Evolutionary conservation across 2,329 filamentous ascomycete species (phyloP), one percentile per base, ranked within the genome.

Genomic region (Fusarium devonianum): DNA sequence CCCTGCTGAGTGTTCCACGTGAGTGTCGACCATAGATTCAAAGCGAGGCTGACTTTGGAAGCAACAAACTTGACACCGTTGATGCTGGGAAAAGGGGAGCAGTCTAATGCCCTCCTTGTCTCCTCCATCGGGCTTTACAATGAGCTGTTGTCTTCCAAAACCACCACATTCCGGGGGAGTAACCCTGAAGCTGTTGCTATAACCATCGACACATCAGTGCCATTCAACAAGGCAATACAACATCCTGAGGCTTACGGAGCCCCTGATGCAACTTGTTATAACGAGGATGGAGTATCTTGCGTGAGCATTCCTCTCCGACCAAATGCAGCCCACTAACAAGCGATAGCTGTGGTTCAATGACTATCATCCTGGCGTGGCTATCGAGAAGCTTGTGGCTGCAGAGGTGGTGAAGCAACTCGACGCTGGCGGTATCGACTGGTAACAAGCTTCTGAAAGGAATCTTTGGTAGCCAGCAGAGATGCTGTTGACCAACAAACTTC

Each of bases 1-100:
- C 79, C 2, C 75, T 87, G 42, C 53, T 87, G 21, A 84, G 77
- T 41, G 82, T 86, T 0, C 84, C 85, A 2, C 80, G 66, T 67
- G 43, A 53, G 66, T 45, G 2, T 2, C 1, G 4, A 5, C 2
- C 10, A 0, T 13, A 6, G 5, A 0, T 2, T 8, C 5, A 10
- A 2, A 1, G 6, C 5, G 1, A 12, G 3, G 10, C 50, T 62
- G 4, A 54, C 2, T 3, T 1, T 4, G 4, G 0, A 9, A 76
- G 74, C 75, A 3, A 76, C 75, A 9, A 61, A 77, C 33, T 68
- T 73, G 41, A 71, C 74, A 0, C 75, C 75, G 0, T 25, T 65
- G 5, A 67, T 75, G 64, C 29, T 70, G 2, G 30, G 38, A 4
- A 47, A 69, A 26, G 55, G 57, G 1, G 37, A 53, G 2, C 59